Conservation (phyloP, 2,329 filamentous ascomycete species). For the Ploettnerulaceae sp. region DNA sequence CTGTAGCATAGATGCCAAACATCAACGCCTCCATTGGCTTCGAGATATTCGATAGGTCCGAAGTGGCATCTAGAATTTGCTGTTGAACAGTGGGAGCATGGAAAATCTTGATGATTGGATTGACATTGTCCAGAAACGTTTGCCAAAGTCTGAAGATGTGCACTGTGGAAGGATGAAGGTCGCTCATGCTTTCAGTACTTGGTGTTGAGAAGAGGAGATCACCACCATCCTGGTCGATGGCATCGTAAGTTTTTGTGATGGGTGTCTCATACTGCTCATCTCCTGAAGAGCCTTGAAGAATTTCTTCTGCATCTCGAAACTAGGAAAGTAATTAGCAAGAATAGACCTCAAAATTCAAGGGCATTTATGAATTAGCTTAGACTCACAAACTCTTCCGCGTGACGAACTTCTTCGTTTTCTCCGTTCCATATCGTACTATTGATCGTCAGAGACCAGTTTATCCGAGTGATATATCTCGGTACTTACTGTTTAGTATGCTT, state of each 20-base stretch:
- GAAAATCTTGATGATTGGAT: slow-evolving; percentile 63
- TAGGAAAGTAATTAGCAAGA: slow-evolving; percentile 1
- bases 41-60: slow-evolving; percentile 40
- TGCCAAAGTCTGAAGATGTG: slow-evolving; percentile 65
- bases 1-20: slow-evolving; percentile 60
- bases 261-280: slow-evolving; percentile 24
- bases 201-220: slow-evolving; percentile 46
- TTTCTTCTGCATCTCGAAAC: slow-evolving; percentile 32
- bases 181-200: slow-evolving; percentile 38
- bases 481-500: slow-evolving; percentile 7
- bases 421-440: background rate
- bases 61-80: slow-evolving; percentile 58
- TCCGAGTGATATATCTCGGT: no score
- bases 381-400: no score
- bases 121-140: slow-evolving; percentile 64
- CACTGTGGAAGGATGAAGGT: slow-evolving; percentile 51
- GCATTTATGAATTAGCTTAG: no score
- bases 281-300: slow-evolving; percentile 33
- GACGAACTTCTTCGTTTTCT: slow-evolving; percentile 1
- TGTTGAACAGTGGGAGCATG: slow-evolving; percentile 61
- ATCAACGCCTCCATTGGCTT: slow-evolving; percentile 61
- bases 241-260: slow-evolving; percentile 31
- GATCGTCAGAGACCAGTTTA: no score
- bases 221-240: slow-evolving; percentile 9
- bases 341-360: no score